Evolutionary conservation across 2,329 filamentous ascomycete genomes (phyloP), one percentile per base, ranked within the genome.

Genomic region (Amphichorda felina): DNA sequence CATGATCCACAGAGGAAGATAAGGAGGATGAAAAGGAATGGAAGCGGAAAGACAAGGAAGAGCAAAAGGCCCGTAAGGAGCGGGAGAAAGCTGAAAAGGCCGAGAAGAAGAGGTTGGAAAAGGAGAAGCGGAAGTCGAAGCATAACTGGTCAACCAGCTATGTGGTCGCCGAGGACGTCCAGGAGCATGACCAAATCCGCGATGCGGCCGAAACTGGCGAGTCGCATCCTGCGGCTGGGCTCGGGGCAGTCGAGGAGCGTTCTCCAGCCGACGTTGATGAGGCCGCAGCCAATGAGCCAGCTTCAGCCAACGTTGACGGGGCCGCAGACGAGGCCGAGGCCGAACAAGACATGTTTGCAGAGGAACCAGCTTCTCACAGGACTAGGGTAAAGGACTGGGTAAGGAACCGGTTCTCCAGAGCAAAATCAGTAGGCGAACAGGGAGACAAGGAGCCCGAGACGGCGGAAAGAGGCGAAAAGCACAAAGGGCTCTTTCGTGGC

Each of bases 301-400:
- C n/a, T n/a, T n/a, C n/a, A n/a, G n/a, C n/a, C n/a, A n/a, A n/a
- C n/a, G n/a, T n/a, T n/a, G n/a, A 29, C 5, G 27, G 27, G 6
- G 27, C 13, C 27, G 7, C 27, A 29, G 27, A 5, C 31, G 15
- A 22, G 11, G 21, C 10, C 11, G 31, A 33, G 31, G 15, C 4
- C 14, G 16, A 24, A 5, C 17, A 22, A 10, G 14, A 24, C 5
- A 7, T 30, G n/a, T n/a, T 27, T 5, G 24, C 29, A 6, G 21
- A 24, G 29, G 29, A 18, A 10, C 39, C 48, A 4, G 46, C 47
- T 5, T 59, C 56, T 5, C 54, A 56, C 13, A 56, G 50, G 4
- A 53, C 55, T 34, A 64, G 61, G 40, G 63, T 72, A 30, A 72
- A 64, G 43, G 62, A 59, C 27, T 75, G 72, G 72, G 57, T 76